These are phyloP conservation scores for Ochetophila trinervis DNA, from an alignment of 306 rosid species.

Conservation along the genomic window DNA sequence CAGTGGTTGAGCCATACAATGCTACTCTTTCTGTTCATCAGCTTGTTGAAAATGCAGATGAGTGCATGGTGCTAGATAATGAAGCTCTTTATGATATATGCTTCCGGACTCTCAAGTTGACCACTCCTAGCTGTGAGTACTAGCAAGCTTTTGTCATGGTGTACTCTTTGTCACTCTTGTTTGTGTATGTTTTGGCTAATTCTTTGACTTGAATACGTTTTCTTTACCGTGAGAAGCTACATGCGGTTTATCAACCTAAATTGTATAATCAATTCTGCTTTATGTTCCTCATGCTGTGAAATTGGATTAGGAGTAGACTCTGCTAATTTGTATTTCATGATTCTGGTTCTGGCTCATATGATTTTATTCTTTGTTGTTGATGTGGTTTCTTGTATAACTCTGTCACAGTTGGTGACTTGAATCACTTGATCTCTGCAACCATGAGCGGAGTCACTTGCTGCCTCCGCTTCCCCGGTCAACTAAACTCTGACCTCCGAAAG, in stretches of 20 bases:
- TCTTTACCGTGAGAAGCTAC: too few species aligned
- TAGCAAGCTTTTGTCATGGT: not conserved
- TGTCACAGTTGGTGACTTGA: slow-evolving; percentile 24
- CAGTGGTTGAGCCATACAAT: slow-evolving; percentile 30
- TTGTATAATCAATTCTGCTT: too few species aligned
- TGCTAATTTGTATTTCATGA: too few species aligned
- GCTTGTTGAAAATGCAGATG: slow-evolving; percentile 30
- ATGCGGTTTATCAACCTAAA: too few species aligned
- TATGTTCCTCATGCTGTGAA: too few species aligned
- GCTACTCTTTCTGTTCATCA: slow-evolving; percentile 33
- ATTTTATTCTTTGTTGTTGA: not conserved
- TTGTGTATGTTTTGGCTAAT: not conserved
- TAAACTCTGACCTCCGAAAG: slow-evolving; percentile 26
- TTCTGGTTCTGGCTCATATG: too few species aligned
- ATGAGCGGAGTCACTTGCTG: slow-evolving; percentile 32
- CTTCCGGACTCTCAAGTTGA: slow-evolving; percentile 26
- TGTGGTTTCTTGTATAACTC: not conserved
- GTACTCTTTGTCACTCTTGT: not conserved
- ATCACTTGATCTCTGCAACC: slow-evolving; percentile 25
- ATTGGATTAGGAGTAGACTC: too few species aligned
- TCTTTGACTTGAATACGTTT: not conserved
- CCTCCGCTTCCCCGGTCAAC: slow-evolving; percentile 27
- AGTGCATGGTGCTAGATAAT: slow-evolving; percentile 25
- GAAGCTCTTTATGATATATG: slow-evolving; percentile 25
- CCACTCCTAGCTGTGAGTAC: slow-evolving; percentile 28